Evolutionary conservation across 106 monocot species (phyloP), one percentile per base, ranked within the genome.

Genomic region (Acorus calamus): DNA sequence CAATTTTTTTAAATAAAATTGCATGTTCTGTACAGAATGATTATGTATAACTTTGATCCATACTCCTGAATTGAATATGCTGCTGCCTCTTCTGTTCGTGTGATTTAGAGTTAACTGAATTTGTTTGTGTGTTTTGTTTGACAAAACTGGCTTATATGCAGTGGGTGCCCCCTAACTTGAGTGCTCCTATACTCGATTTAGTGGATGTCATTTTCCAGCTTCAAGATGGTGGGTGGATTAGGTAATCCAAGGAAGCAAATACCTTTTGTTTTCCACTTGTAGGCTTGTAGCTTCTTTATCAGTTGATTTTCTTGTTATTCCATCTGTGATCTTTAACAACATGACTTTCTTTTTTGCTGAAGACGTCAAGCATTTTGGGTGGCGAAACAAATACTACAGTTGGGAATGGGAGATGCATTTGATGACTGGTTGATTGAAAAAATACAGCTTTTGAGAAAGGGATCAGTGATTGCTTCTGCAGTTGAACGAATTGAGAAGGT

Each of bases 401-500:
- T 98, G 61, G 96, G 96, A 67, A 98, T 98, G 96, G 91, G 98
- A 57, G 98, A 98, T 81, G 91, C 98, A 42, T 85, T 98, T 79
- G 98, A 98, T 71, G 98, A 98, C 53, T 98, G 91, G 98, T 81
- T 98, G 11, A 85, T 98, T 65, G 85, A 88, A n/a, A 98, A 94
- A 74, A 89, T 94, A 69, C 94, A 87, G 67, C 69, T 86, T 45
- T 72, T 94, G 62, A 87, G 86, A 61, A 87, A 65, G 14, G 94
- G 86, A 58, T 77, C 83, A 53, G 72, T 84, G 43, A 60, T 94
- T 80, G 89, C 89, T 68, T 80, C 79, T 64, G 76, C 59, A 66
- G 80, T 94, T 43, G 59, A 79, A 44, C 89, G 79, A 49, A 71
- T 94, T 68, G 94, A 94, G 63, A 79, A 89, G 76, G 94, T 94